Conservation (phyloP, 129 eudicot species). For the Lactuca sativa region DNA sequence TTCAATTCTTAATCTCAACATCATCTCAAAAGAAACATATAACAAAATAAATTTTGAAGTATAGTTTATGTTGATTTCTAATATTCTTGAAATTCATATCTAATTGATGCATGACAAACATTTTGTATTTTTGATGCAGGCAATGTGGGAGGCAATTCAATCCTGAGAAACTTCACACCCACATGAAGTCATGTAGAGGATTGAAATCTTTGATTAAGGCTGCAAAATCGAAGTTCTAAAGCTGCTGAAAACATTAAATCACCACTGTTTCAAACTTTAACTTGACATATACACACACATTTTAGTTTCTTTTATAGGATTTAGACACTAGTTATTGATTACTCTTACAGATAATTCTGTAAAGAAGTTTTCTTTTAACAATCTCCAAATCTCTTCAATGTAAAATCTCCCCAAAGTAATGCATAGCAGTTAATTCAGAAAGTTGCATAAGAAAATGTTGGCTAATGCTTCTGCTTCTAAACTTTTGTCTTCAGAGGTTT, state of each 20-base stretch:
- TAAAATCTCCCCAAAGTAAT: constrained; percentile 26
- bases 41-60: too few species aligned
- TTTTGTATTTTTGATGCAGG: constrained; percentile 39
- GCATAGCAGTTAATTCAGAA: constrained; percentile 4
- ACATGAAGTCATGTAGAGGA: constrained; percentile 76
- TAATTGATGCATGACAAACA: background rate
- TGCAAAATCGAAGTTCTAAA: constrained; percentile 20
- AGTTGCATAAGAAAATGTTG: background rate
- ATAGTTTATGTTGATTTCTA: background rate
- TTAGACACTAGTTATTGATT: constrained; percentile 29
- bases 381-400: constrained; percentile 9
- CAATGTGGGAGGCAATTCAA: constrained; percentile 75
- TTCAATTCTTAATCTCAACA: background rate
- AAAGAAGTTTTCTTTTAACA: constrained; percentile 2
- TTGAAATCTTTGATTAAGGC: constrained; percentile 50
- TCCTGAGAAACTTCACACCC: constrained; percentile 66
- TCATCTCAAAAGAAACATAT: background rate
- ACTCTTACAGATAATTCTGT: constrained; percentile 23
- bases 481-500: background rate
- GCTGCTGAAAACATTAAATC: constrained; percentile 17
- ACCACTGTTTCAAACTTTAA: constrained; percentile 20
- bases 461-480: background rate
- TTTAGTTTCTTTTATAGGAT: constrained; percentile 18
- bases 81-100: background rate
- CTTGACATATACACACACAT: constrained; percentile 33